Percentiles rank a stretch among this genome's conserved stretches.
Evolutionary conservation across 208 protist genomes (phyloP).

Genomic region (Trypanosoma lewisi): DNA sequence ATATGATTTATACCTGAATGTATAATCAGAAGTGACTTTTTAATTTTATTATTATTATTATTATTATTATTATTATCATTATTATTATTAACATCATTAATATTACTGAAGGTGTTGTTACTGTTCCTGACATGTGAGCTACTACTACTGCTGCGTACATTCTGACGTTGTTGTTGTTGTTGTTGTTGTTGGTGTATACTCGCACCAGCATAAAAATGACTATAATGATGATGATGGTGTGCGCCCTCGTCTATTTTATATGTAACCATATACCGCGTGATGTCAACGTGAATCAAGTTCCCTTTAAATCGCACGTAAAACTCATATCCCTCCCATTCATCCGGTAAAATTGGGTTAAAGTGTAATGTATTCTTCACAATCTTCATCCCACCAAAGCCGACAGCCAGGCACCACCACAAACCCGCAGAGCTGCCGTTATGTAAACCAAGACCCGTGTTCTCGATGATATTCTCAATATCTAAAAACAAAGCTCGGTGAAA

Average conservation of each 20-base stretch:
- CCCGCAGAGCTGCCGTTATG: constrained; percentile 75
- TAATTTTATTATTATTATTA: too few species aligned
- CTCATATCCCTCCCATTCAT: constrained; percentile 74
- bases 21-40: constrained; percentile 69
- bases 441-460: constrained; percentile 71
- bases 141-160: too few species aligned
- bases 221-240: too few species aligned
- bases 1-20: constrained; percentile 72
- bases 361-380: constrained; percentile 69
- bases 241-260: constrained; percentile 71
- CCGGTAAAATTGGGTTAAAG: constrained; percentile 78
- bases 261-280: constrained; percentile 62
- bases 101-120: too few species aligned
- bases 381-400: constrained; percentile 83
- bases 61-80: too few species aligned
- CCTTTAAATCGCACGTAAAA: constrained; percentile 74
- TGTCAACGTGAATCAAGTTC: constrained; percentile 68
- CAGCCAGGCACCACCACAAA: constrained; percentile 75
- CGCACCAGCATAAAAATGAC: too few species aligned
- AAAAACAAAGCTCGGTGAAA: constrained; percentile 55
- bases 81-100: too few species aligned
- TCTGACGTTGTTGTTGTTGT: too few species aligned
- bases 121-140: too few species aligned
- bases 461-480: constrained; percentile 74
- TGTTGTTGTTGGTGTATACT: constrained; percentile 29